phyloP scores from a whole-genome alignment of 805 yeast genomes.

The Scheffersomyces spartinae region DNA sequence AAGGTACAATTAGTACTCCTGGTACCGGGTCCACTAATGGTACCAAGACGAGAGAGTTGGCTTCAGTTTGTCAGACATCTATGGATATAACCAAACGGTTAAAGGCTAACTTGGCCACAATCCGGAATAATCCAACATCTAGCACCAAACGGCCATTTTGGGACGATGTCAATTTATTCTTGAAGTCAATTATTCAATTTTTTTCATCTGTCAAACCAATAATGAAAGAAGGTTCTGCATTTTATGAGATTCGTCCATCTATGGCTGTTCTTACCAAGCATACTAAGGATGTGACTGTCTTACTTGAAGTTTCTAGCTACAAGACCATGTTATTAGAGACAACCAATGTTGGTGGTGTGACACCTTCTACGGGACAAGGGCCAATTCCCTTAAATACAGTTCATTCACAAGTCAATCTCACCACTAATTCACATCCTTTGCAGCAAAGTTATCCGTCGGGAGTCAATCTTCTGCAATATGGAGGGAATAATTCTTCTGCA shows the following conservation, averaged over 20 bases:
- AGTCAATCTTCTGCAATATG: too few species aligned
- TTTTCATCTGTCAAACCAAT: slow-evolving; percentile 75
- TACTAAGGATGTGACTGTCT: slow-evolving; percentile 85
- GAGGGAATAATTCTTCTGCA: too few species aligned
- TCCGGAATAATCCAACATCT: slow-evolving; percentile 35
- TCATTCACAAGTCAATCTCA: too few species aligned
- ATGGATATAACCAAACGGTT: slow-evolving; percentile 72
- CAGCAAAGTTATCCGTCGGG: too few species aligned
- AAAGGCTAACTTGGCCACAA: slow-evolving; percentile 39
- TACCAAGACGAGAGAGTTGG: slow-evolving; percentile 61
- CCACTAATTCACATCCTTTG: too few species aligned
- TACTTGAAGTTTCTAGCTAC: slow-evolving; percentile 61
- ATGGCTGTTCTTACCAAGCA: slow-evolving; percentile 76
- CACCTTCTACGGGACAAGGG: too few species aligned
- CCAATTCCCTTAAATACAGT: too few species aligned
- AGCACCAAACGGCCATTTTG: slow-evolving; percentile 57
- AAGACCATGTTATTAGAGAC: too few species aligned
- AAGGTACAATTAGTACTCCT: slow-evolving; percentile 5
- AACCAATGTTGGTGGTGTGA: too few species aligned
- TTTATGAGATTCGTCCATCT: slow-evolving; percentile 70
- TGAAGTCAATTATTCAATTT: slow-evolving; percentile 75
- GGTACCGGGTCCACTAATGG: slow-evolving; percentile 26
- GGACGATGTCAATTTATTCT: slow-evolving; percentile 74
- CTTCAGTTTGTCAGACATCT: slow-evolving; percentile 65
- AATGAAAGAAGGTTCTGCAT: slow-evolving; percentile 68